phyloP scores from a whole-genome alignment of 805 yeast species.

The Zygosaccharomyces kombuchaensis region DNA sequence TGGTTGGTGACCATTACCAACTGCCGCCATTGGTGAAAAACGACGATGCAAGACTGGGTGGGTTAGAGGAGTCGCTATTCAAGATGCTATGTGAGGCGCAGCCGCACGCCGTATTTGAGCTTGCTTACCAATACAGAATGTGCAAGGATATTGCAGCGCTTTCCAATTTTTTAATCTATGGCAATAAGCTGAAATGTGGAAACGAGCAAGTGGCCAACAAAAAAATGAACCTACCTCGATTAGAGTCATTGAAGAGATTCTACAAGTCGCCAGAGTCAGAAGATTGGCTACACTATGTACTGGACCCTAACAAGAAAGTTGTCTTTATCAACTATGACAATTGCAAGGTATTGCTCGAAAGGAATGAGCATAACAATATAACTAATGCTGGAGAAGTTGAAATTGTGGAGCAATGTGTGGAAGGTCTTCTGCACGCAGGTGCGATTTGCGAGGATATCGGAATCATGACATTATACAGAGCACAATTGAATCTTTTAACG shows the following conservation, averaged over 20 bases:
- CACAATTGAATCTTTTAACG: slow-evolving; percentile 59
- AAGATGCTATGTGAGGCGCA: slow-evolving; percentile 64
- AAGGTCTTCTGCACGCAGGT: slow-evolving; percentile 55
- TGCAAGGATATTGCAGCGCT: slow-evolving; percentile 80
- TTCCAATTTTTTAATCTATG: slow-evolving; percentile 74
- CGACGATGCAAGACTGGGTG: slow-evolving; percentile 54
- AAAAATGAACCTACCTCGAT: slow-evolving; percentile 45
- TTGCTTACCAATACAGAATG: slow-evolving; percentile 89
- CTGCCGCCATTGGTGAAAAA: slow-evolving; percentile 81
- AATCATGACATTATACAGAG: slow-evolving; percentile 82
- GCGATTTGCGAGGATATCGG: slow-evolving; percentile 62
- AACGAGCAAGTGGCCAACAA: slow-evolving; percentile 57
- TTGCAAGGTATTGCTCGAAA: slow-evolving; percentile 39
- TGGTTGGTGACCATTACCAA: slow-evolving; percentile 97
- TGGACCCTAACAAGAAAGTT: slow-evolving; percentile 57
- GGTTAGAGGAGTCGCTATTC: slow-evolving; percentile 70
- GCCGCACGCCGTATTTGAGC: slow-evolving; percentile 71
- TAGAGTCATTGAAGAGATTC: slow-evolving; percentile 18
- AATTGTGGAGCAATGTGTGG: slow-evolving; percentile 58
- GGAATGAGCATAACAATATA: slow-evolving; percentile 64
- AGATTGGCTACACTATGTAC: slow-evolving; percentile 54
- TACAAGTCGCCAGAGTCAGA: not conserved
- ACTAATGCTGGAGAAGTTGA: slow-evolving; percentile 72
- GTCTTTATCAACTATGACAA: slow-evolving; percentile 76
- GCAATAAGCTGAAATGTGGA: slow-evolving; percentile 75